These are phyloP conservation scores for Akebia trifoliata DNA, from an alignment of 164 flowering plant genomes.

Conservation along the genomic window DNA sequence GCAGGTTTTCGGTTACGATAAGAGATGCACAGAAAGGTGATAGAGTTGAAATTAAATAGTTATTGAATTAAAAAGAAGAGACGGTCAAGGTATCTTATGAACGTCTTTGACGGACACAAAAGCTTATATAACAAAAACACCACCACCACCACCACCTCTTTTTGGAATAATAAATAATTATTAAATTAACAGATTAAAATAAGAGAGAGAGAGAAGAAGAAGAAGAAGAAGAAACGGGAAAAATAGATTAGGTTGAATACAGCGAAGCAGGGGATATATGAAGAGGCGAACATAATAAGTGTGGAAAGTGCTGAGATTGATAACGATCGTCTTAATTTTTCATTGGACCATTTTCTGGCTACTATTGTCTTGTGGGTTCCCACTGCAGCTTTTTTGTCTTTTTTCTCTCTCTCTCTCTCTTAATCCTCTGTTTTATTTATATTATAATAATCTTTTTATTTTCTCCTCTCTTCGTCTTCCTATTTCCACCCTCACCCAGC, in stretches of 20 bases:
- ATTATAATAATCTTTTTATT: neutral
- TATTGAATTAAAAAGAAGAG: too few species aligned
- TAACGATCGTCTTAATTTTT: conserved; percentile 19
- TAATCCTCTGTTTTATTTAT: neutral
- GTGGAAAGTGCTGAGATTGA: conserved; percentile 22
- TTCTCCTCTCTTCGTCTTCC: neutral
- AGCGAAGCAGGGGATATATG: conserved; percentile 47
- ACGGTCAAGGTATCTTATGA: too few species aligned
- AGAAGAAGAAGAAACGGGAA: conserved; percentile 1
- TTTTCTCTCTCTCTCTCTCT: conserved; percentile 8
- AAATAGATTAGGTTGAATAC: conserved; percentile 39
- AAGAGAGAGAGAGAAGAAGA: neutral
- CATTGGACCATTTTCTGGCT: conserved; percentile 34
- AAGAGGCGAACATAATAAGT: conserved; percentile 14
- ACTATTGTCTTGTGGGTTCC: conserved; percentile 17
- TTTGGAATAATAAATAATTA: too few species aligned
- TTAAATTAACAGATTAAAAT: neutral
- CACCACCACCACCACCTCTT: too few species aligned
- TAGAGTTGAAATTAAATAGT: too few species aligned
- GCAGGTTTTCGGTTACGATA: too few species aligned
- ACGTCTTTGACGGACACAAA: too few species aligned
- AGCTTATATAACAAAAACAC: too few species aligned
- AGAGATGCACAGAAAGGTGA: too few species aligned
- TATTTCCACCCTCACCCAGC: conserved; percentile 23
- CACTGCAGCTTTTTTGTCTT: conserved; percentile 16